Evolutionary conservation across 441 rosid species (phyloP).

Genomic region (Cnidoscolus chayamansa): DNA sequence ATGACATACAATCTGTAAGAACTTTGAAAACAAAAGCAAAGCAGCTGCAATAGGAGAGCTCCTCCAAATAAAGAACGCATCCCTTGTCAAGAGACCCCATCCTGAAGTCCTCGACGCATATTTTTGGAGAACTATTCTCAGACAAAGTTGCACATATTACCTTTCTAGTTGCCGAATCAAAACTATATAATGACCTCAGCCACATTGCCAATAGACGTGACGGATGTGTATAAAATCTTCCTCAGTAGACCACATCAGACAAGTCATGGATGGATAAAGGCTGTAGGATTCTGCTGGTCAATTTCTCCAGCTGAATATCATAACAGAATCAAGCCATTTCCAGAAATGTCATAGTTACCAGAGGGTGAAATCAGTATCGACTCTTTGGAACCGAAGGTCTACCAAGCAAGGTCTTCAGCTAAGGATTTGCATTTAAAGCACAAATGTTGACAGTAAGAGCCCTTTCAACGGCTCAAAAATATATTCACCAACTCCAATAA

Average conservation of each 20-base stretch:
- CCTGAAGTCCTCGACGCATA: neutral
- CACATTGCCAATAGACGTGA: neutral
- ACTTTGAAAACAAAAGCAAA: neutral
- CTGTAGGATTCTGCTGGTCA: neutral
- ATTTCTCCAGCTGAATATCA: conserved; percentile 19
- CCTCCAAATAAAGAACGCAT: neutral
- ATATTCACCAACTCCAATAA: conserved; percentile 17
- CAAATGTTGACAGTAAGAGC: conserved; percentile 9
- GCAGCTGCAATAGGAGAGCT: neutral
- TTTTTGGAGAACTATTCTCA: neutral
- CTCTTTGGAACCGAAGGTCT: neutral
- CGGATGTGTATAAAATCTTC: neutral
- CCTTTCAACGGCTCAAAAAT: conserved; percentile 18
- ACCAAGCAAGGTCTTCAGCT: conserved; percentile 24
- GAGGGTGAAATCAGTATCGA: neutral
- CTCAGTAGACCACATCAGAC: neutral
- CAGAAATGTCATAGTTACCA: neutral
- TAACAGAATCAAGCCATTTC: conserved; percentile 18
- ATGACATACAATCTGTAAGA: neutral
- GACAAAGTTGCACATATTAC: neutral
- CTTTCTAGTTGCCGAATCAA: conserved; percentile 3
- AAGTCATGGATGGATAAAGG: neutral
- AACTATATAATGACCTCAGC: neutral
- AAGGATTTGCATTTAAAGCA: conserved; percentile 16
- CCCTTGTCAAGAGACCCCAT: neutral